These are phyloP conservation scores for Quercus phellos DNA, from an alignment of 331 rosid species.

Conservation along the genomic window DNA sequence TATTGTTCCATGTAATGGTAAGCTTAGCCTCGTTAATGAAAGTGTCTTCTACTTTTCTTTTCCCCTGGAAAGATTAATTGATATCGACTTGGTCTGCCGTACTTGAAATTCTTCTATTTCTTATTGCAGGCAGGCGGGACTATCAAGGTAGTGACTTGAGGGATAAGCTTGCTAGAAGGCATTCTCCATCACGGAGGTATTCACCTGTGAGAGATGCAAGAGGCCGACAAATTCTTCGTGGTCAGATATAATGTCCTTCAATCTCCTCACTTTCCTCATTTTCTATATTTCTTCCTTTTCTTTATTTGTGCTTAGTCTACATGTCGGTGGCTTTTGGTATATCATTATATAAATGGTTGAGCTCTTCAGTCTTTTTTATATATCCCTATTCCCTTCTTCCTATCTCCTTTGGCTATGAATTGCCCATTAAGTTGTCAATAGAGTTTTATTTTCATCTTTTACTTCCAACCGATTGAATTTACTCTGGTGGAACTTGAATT, in stretches of 20 bases:
- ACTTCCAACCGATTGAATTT: constrained; percentile 21
- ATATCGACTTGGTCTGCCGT: constrained; percentile 9
- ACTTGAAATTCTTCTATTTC: constrained; percentile 22
- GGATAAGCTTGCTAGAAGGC: constrained; percentile 72
- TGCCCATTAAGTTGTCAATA: background rate
- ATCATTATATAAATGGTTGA: background rate
- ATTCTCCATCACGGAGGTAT: constrained; percentile 52
- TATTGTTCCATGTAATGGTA: constrained; percentile 68
- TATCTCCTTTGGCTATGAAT: background rate
- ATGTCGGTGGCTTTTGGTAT: background rate
- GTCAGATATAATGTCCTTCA: constrained; percentile 38
- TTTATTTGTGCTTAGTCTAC: background rate
- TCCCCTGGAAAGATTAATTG: background rate
- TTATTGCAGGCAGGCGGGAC: constrained; percentile 63
- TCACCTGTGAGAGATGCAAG: constrained; percentile 68
- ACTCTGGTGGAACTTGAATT: constrained; percentile 30
- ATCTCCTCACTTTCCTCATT: background rate
- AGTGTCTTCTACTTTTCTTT: constrained; percentile 21
- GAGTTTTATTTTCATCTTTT: background rate
- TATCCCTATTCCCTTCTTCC: background rate
- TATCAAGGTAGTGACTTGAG: constrained; percentile 68
- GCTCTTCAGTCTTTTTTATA: background rate
- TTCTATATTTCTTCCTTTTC: background rate
- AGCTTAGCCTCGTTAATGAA: constrained; percentile 46
- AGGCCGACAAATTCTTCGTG: constrained; percentile 45